Evolutionary conservation across 306 rosid species (phyloP), one percentile per base, ranked within the genome.

Genomic region (Dryas drummondii): DNA sequence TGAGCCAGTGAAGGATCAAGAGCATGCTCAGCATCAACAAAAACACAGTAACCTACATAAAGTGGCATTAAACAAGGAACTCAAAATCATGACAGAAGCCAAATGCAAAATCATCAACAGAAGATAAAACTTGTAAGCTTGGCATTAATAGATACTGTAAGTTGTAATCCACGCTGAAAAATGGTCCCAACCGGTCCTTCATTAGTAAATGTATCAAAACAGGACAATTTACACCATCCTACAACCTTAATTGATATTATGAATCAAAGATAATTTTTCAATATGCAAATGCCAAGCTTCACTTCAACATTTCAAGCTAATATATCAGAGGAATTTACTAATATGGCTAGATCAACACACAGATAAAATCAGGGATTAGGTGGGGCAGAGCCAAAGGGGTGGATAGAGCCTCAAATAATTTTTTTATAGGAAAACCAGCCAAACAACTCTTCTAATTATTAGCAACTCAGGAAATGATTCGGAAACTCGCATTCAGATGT

Each of bases 11-110:
- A 56, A 81, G 88, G 94, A 83, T 94, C 96, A 72, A 94, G 94
- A 76, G 98, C 97, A 77, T 91, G 98, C 75, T 91, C 98, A 19
- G 98, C 98, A 78, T 91, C 98, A 73, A 94, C 86, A 74, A 91
- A 94, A 73, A 78, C 94, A 79, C 98, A 91, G 72, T 83, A 90
- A 57, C 94, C 97, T 91, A 59, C 74, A 75, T 61, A 17, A 72
- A 53, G 58, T 48, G 51, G 74, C 70, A 81, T 41, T 26, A 70
- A 77, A 75, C 42, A 74, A 73, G 63, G 59, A 67, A 59, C 62
- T 49, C 45, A 58, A 61, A 13, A 82, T 50, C 58, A 71, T 13
- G 5, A 51, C 71, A 44, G 72, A 19, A 68, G 52, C 37, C 54
- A 76, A 57, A 44, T 45, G 48, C 77, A 53, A 70, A 40, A 14